Conservation (phyloP, 208 protist species). For the Trypanosoma lewisi region DNA sequence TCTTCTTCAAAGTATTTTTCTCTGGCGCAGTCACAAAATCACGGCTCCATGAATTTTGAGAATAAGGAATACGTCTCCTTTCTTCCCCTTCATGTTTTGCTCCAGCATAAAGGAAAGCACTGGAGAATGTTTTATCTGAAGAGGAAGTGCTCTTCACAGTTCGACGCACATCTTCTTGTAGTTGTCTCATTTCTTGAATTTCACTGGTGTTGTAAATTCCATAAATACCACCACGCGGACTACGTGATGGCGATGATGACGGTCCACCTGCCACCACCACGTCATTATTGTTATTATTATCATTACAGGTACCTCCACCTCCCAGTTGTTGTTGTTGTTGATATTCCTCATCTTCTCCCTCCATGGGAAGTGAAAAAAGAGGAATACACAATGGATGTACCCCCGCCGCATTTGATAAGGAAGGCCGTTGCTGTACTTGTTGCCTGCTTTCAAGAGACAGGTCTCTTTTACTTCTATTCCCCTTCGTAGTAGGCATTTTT, state of each 20-base stretch:
- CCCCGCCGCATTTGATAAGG: background rate
- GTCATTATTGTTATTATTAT: too few species aligned
- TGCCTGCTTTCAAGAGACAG: too few species aligned
- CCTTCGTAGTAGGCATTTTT: background rate
- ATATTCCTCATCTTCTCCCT: background rate
- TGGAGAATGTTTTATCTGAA: background rate
- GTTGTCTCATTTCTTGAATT: background rate
- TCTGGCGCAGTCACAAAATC: background rate
- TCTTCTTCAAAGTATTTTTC: background rate
- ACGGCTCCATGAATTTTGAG: background rate
- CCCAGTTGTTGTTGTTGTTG: too few species aligned
- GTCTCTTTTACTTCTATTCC: too few species aligned
- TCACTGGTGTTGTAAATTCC: background rate
- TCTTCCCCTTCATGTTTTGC: background rate
- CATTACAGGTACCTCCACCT: background rate
- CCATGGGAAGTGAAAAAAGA: background rate
- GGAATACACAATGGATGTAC: background rate
- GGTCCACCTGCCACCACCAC: too few species aligned
- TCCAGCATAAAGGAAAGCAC: background rate
- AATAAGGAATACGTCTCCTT: background rate
- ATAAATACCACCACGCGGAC: background rate
- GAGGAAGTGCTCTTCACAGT: background rate
- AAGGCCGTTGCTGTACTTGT: background rate
- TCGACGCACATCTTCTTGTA: background rate
- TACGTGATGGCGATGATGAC: background rate